A percentile compares a stretch with the other conserved stretches of the same genome.
phyloP scores from a whole-genome alignment of 2,329 filamentous ascomycete genomes.

The Trichophyton simii region DNA sequence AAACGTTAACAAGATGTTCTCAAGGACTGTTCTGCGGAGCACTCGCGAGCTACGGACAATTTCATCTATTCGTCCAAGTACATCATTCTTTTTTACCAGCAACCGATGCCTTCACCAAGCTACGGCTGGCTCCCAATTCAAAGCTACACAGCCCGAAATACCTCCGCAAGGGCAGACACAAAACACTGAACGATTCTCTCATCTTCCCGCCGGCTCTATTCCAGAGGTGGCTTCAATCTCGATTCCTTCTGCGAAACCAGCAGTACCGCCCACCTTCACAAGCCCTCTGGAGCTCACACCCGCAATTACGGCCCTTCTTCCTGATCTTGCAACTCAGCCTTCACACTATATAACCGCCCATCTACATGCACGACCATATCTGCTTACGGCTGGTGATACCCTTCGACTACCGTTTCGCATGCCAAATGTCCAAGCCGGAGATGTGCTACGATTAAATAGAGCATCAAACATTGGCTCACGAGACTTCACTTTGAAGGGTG shows the following conservation, averaged over 20 bases:
- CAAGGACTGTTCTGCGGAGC: constrained; percentile 22
- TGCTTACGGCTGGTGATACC: constrained; percentile 51
- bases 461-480: constrained; percentile 71
- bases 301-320: constrained; percentile 32
- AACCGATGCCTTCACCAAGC: constrained; percentile 32
- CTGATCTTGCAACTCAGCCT: constrained; percentile 32
- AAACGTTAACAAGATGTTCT: constrained; percentile 23
- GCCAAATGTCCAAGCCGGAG: constrained; percentile 63
- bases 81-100: constrained; percentile 17
- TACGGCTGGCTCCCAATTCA: constrained; percentile 20
- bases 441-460: constrained; percentile 76
- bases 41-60: constrained; percentile 16
- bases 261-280: constrained; percentile 27
- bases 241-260: constrained; percentile 21
- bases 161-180: constrained; percentile 19
- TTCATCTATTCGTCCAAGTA: constrained; percentile 5
- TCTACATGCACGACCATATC: constrained; percentile 38
- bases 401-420: constrained; percentile 70
- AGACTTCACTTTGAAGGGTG: constrained; percentile 77
- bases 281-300: constrained; percentile 30
- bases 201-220: constrained; percentile 9
- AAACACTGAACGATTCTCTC: constrained; percentile 16
- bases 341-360: constrained; percentile 39
- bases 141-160: constrained; percentile 20
- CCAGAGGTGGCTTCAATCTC: constrained; percentile 11